Conservation (phyloP, 1,284 basidiomycete genomes). For the Megacollybia platyphylla region DNA sequence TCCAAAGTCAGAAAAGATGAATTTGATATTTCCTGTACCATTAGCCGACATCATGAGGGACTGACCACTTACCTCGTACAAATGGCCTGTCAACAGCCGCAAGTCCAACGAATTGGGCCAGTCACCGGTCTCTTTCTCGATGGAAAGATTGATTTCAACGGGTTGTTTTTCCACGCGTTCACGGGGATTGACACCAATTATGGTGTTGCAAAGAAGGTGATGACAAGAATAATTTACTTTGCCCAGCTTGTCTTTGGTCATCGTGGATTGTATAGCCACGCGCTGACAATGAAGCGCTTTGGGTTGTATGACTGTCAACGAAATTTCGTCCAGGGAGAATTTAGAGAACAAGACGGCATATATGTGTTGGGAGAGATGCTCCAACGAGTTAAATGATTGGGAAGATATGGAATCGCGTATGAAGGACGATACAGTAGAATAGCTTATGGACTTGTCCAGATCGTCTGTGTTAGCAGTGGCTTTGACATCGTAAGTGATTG, state of each 20-base stretch:
- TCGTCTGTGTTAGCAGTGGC: slow-evolving; percentile 43
- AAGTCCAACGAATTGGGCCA: slow-evolving; percentile 17
- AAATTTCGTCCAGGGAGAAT: slow-evolving; percentile 13
- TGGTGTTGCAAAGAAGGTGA: slow-evolving; percentile 40
- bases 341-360: slow-evolving; percentile 28
- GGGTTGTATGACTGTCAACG: slow-evolving; percentile 32
- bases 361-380: slow-evolving; percentile 27
- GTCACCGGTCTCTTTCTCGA: slow-evolving; percentile 17
- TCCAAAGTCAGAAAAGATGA: slow-evolving; percentile 66
- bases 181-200: slow-evolving; percentile 65
- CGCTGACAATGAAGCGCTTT: slow-evolving; percentile 39
- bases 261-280: slow-evolving; percentile 28
- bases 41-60: slow-evolving; percentile 1
- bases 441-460: slow-evolving; percentile 46
- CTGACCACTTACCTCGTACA: slow-evolving; percentile 15
- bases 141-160: slow-evolving; percentile 46
- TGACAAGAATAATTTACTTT: slow-evolving; percentile 26
- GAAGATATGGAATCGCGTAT: slow-evolving; percentile 11
- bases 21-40: slow-evolving; percentile 21
- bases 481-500: slow-evolving; percentile 42
- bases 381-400: slow-evolving; percentile 24
- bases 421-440: slow-evolving; percentile 29
- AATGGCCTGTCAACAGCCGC: slow-evolving; percentile 13
- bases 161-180: slow-evolving; percentile 62
- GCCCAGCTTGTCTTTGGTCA: slow-evolving; percentile 12